Evolutionary conservation across 352 stramenopile genomes (phyloP).

Genomic region (Pythium phragmitis): DNA sequence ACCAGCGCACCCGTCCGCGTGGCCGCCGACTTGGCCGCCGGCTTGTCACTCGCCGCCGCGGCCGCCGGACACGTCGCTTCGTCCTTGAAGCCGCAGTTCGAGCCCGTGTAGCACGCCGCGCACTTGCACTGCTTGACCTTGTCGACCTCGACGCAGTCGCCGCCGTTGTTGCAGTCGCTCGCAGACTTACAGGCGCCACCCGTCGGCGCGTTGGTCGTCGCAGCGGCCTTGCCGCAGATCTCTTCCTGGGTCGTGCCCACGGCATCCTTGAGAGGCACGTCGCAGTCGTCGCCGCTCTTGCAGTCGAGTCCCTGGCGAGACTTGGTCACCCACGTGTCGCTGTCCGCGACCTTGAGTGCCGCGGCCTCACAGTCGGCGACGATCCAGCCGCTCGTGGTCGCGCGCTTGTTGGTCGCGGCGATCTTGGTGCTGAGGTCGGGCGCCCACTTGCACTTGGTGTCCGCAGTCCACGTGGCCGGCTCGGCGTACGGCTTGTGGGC

Average conservation of each 20-base stretch:
- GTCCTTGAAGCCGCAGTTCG: conserved; percentile 75
- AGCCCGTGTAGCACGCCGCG: conserved; percentile 74
- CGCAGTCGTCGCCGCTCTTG: conserved; percentile 60
- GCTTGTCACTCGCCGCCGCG: background rate
- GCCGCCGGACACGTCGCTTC: conserved; percentile 22
- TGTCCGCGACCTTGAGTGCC: conserved; percentile 55
- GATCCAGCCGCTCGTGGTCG: conserved; percentile 64
- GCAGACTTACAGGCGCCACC: conserved; percentile 59
- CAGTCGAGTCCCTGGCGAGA: conserved; percentile 79
- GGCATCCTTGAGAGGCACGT: conserved; percentile 52
- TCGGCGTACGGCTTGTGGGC: conserved; percentile 60
- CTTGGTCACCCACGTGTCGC: conserved; percentile 76
- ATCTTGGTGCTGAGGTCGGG: conserved; percentile 54
- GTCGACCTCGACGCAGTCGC: conserved; percentile 70
- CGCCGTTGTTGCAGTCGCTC: conserved; percentile 63
- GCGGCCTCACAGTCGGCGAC: conserved; percentile 52
- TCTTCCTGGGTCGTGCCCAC: conserved; percentile 76
- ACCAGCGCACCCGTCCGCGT: background rate
- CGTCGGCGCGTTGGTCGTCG: conserved; percentile 14
- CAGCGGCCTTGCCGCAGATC: conserved; percentile 66
- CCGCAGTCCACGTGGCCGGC: conserved; percentile 54
- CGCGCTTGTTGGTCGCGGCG: conserved; percentile 43
- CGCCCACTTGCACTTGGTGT: conserved; percentile 68
- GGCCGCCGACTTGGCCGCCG: conserved; percentile 6
- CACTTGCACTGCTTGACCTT: conserved; percentile 74